Base-by-base conservation (phyloP, 371 early-diverging fungal genomes). In the Lichtheimia hyalospora region DNA sequence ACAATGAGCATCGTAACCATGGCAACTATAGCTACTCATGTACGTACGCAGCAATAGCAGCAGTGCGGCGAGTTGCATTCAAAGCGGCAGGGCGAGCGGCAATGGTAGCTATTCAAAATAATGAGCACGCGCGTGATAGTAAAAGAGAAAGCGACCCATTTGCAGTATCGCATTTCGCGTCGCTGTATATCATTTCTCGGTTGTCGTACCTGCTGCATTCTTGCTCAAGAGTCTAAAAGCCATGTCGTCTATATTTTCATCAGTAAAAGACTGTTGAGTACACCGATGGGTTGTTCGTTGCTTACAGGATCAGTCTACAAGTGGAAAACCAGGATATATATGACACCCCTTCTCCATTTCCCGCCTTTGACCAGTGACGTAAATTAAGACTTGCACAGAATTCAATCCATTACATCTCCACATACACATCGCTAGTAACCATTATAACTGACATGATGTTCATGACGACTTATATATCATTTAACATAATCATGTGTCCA, bases 41-140 rank as follows among this genome's bases (percentile, higher is more conserved):
- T 25, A 66, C 73, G 63, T 75, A 79, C 79, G 72, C 73, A 63
- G 75, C 66, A 65, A 68, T 62, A 64, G 69, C 67, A 60, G 73
- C 64, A 49, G 71, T 56, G 56, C 73, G 79, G 50, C 75, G 79
- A 52, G 74, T 64, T 61, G 71, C 74, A 50, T 64, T 52, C 52
- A 67, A 54, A 59, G 70, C 59, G 60, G 71, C 64, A 63, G 79
- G 79, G 61, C 79, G 79, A 62, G 67, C 67, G 56, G 71, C 74
- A 34, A 34, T 34, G 41, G 78, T 60, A 63, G 64, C 75, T 69
- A 65, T 5, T 40, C 18, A 28, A 52, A 49, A 21, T 46, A n/a
- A 34, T 23, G 44, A 15, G 23, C n/a, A 44, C 10, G 21, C 24
- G 52, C 27, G 50, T 43, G 18, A 13, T 49, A 43, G 2, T 18